These are phyloP conservation scores for Poterioochromonas sp. DNA, from an alignment of 352 stramenopile genomes.

Conservation along the genomic window DNA sequence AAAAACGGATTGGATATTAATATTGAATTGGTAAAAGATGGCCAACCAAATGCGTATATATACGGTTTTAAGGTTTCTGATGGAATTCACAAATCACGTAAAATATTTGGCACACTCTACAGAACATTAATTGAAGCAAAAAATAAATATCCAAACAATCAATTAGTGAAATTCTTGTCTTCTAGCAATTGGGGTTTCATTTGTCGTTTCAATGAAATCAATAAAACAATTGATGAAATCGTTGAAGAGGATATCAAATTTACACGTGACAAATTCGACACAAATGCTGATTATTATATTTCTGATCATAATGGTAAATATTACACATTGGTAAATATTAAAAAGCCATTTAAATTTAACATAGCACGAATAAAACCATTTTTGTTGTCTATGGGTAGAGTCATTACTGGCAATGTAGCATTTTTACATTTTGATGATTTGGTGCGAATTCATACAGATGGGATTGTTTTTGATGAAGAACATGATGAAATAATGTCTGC, in stretches of 20 bases:
- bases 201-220: background rate
- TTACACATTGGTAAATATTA: background rate
- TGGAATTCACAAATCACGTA: too few relatives aligned
- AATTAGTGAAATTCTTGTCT: background rate
- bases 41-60: background rate
- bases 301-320: background rate
- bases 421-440: slow-evolving; percentile 1
- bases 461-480: background rate
- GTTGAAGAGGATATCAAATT: background rate
- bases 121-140: background rate
- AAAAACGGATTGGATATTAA: background rate
- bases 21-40: background rate
- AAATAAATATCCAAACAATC: background rate
- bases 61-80: background rate
- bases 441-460: slow-evolving; percentile 10
- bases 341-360: background rate
- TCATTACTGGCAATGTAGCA: background rate
- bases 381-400: background rate
- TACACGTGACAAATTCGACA: background rate
- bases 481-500: background rate
- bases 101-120: background rate
- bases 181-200: background rate
- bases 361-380: background rate
- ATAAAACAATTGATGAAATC: background rate
- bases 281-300: background rate